Conservation (phyloP, 257 asterid species). For the Euphrasia confusa region DNA sequence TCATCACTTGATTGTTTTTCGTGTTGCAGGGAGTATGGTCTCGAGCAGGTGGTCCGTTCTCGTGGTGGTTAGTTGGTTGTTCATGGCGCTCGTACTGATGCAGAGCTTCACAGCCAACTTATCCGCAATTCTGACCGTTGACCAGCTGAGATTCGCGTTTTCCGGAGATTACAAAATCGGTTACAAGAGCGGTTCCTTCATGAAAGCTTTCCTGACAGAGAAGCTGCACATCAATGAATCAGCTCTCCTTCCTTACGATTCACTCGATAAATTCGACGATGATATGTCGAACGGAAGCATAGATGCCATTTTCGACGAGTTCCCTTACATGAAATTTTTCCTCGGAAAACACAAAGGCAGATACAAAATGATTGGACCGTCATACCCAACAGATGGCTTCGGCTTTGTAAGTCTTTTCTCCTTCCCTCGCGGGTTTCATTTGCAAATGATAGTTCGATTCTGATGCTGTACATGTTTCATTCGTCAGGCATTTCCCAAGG, state of each 20-base stretch:
- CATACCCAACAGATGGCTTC: constrained; percentile 43
- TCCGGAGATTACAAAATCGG: constrained; percentile 34
- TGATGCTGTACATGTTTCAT: neutral
- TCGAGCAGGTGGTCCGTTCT: constrained; percentile 37
- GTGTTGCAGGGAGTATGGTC: constrained; percentile 35
- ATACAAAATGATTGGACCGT: constrained; percentile 46
- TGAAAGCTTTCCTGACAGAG: constrained; percentile 21
- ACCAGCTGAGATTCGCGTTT: constrained; percentile 36
- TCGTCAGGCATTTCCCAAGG: constrained; percentile 40
- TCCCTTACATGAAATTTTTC: constrained; percentile 43
- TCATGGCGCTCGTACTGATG: constrained; percentile 44
- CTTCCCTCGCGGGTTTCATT: no score
- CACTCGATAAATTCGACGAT: constrained; percentile 29
- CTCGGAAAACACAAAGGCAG: constrained; percentile 26
- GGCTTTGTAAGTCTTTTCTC: constrained; percentile 40
- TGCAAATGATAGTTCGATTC: neutral
- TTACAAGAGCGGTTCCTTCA: constrained; percentile 36
- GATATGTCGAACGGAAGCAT: constrained; percentile 46
- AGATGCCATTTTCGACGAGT: constrained; percentile 48
- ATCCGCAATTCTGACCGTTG: constrained; percentile 52
- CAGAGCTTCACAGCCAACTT: constrained; percentile 60
- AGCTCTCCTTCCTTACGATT: constrained; percentile 26
- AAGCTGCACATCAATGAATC: constrained; percentile 20
- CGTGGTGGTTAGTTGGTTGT: constrained; percentile 40
- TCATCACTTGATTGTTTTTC: neutral